phyloP scores from a whole-genome alignment of 805 yeast species.

The Yarrowia porcina region DNA sequence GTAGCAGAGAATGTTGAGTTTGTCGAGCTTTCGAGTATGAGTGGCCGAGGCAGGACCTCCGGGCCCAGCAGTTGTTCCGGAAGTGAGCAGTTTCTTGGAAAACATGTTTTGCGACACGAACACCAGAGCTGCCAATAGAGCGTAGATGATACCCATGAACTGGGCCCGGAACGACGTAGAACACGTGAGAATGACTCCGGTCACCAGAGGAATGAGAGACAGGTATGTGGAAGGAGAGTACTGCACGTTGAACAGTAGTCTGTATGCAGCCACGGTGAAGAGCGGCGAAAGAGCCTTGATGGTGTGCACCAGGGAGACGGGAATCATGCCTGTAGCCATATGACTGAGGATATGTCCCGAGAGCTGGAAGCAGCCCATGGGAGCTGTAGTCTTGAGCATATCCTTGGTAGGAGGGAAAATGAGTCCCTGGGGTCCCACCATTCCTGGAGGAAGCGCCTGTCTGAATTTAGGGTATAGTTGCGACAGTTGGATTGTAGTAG shows the following conservation, averaged over 20 bases:
- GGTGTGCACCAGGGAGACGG: slow-evolving; percentile 93
- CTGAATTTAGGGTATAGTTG: slow-evolving; percentile 36
- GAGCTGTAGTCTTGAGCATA: slow-evolving; percentile 53
- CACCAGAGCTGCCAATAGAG: slow-evolving; percentile 63
- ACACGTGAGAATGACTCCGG: slow-evolving; percentile 75
- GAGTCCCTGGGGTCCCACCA: slow-evolving; percentile 34
- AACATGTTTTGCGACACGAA: slow-evolving; percentile 86
- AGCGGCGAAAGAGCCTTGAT: slow-evolving; percentile 89
- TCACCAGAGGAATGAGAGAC: slow-evolving; percentile 72
- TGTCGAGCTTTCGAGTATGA: slow-evolving; percentile 56
- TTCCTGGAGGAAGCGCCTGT: slow-evolving; percentile 40
- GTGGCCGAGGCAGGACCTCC: slow-evolving; percentile 19
- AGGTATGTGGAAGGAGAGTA: slow-evolving; percentile 68
- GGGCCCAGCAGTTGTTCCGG: slow-evolving; percentile 26
- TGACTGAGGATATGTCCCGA: slow-evolving; percentile 88
- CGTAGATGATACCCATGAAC: slow-evolving; percentile 62
- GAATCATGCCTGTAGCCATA: slow-evolving; percentile 85
- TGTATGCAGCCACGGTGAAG: slow-evolving; percentile 77
- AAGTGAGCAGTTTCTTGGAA: slow-evolving; percentile 74
- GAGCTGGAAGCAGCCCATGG: slow-evolving; percentile 94
- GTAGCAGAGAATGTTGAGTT: slow-evolving; percentile 74
- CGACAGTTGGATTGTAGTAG: slow-evolving; percentile 44
- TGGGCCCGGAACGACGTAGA: slow-evolving; percentile 45
- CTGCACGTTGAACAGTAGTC: slow-evolving; percentile 53
- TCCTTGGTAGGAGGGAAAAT: slow-evolving; percentile 33